Evolutionary conservation across 805 yeast genomes (phyloP).

Genomic region (Saturnispora quitensis): DNA sequence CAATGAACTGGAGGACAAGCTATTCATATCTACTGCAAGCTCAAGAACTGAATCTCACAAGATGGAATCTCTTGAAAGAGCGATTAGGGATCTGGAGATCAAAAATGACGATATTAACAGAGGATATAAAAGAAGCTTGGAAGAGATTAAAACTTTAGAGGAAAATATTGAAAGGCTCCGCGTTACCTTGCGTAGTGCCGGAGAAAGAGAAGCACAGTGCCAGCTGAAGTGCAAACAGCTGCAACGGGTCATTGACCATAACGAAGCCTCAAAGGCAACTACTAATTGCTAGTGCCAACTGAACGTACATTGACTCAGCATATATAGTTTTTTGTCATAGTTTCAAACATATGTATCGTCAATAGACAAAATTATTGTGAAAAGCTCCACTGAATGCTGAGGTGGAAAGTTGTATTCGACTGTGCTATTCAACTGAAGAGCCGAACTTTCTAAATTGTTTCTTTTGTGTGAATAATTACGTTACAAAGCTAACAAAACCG

Average conservation of each 20-base stretch:
- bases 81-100: slow-evolving; percentile 43
- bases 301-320: too few relatives aligned
- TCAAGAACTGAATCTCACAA: slow-evolving; percentile 46
- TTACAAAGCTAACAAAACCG: too few relatives aligned
- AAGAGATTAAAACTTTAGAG: slow-evolving; percentile 50
- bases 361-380: too few relatives aligned
- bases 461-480: too few relatives aligned
- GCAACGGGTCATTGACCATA: slow-evolving; percentile 31
- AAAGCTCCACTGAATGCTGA: too few relatives aligned
- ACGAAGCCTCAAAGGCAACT: neutral
- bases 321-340: too few relatives aligned
- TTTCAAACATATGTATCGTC: too few relatives aligned
- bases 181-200: slow-evolving; percentile 34
- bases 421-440: too few relatives aligned
- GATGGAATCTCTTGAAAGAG: slow-evolving; percentile 41
- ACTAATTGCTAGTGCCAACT: too few relatives aligned
- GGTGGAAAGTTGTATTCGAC: too few relatives aligned
- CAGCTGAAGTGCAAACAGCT: slow-evolving; percentile 35
- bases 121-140: slow-evolving; percentile 43
- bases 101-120: slow-evolving; percentile 43
- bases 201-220: slow-evolving; percentile 36
- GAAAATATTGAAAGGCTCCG: slow-evolving; percentile 39
- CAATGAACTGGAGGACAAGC: slow-evolving; percentile 40
- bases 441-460: too few relatives aligned
- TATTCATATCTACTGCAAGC: slow-evolving; percentile 38